Conservation (phyloP, 768 basidiomycete genomes). For the Mycena alexandri region DNA sequence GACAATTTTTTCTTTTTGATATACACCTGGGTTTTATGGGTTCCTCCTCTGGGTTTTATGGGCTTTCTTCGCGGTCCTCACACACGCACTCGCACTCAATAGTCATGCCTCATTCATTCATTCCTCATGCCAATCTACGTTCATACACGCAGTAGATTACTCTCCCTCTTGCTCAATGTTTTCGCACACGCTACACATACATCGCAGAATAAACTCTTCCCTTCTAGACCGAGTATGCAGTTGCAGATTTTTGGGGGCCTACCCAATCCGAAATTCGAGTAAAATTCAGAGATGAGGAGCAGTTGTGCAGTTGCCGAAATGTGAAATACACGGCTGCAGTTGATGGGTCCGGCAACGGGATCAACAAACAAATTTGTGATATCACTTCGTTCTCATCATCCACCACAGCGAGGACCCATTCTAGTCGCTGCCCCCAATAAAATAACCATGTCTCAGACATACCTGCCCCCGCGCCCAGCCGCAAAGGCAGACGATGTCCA, state of each 20-base stretch:
- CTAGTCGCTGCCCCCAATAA: constrained; percentile 6
- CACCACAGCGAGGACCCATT: constrained; percentile 15
- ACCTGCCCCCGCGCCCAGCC: constrained; percentile 23
- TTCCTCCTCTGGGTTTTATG: constrained; percentile 16
- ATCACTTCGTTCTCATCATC: neutral
- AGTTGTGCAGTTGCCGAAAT: too few relatives aligned
- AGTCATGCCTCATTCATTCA: neutral
- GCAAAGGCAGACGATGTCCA: constrained; percentile 77
- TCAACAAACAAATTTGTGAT: neutral
- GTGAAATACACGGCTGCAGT: too few relatives aligned
- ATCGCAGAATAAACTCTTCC: too few relatives aligned
- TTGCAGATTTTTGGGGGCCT: too few relatives aligned
- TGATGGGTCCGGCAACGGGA: too few relatives aligned
- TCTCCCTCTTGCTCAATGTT: too few relatives aligned
- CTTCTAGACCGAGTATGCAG: too few relatives aligned
- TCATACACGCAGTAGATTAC: constrained; percentile 22
- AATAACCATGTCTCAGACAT: constrained; percentile 31
- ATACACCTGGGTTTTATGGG: constrained; percentile 23
- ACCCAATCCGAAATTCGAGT: too few relatives aligned
- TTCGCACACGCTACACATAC: too few relatives aligned
- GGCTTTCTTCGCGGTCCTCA: constrained; percentile 3
- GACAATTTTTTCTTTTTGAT: constrained; percentile 2
- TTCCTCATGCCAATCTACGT: constrained; percentile 8
- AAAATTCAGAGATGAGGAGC: too few relatives aligned
- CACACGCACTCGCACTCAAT: neutral